Conservation (phyloP, 495 filamentous ascomycete genomes). For the Neurospora terricola region DNA sequence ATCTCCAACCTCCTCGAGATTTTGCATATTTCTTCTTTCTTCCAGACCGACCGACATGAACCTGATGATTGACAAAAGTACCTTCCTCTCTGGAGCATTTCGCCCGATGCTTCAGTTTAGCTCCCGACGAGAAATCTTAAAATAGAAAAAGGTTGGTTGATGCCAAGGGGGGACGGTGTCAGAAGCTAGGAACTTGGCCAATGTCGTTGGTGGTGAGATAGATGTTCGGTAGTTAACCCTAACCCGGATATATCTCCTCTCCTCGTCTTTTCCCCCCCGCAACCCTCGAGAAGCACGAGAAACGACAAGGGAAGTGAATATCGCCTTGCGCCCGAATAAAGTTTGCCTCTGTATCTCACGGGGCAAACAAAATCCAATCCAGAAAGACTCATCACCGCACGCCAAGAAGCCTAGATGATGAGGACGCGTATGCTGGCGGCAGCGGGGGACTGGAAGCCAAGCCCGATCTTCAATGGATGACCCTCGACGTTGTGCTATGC, state of each 20-base stretch:
- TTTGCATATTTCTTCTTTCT: background rate
- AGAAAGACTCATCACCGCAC: background rate
- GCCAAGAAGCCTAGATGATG: background rate
- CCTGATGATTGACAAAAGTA: background rate
- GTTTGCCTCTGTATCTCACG: background rate
- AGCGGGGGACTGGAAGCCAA: background rate
- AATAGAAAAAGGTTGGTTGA: background rate
- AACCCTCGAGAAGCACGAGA: background rate
- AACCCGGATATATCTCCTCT: background rate
- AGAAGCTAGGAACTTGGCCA: background rate
- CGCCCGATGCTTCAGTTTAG: background rate
- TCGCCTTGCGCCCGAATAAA: background rate
- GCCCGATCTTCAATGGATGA: background rate
- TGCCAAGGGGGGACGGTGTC: background rate
- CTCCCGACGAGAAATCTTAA: background rate
- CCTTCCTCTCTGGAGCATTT: background rate
- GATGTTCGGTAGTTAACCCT: background rate
- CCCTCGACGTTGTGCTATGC: background rate
- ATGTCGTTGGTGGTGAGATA: background rate
- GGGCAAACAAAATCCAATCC: background rate
- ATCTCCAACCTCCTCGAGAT: background rate
- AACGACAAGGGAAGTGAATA: background rate
- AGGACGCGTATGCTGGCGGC: background rate
- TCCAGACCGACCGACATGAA: background rate
- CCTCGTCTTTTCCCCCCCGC: background rate